Base-by-base conservation (phyloP, 208 protist genomes). In the Acanthamoeba castellanii region DNA sequence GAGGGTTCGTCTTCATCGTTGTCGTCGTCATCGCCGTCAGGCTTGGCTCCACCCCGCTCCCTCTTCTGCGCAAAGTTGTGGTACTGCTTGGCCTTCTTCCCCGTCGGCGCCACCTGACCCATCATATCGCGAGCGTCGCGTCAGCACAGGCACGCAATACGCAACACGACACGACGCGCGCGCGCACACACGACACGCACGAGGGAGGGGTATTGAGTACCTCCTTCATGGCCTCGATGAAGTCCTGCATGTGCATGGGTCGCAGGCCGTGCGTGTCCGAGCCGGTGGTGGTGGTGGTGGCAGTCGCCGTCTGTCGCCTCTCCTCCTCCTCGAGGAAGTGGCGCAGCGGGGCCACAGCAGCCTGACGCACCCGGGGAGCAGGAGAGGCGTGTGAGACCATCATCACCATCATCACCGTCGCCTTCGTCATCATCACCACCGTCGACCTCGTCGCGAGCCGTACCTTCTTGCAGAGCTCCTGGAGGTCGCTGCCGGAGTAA, bases 381-480 rank as follows among this genome's bases (percentile, higher is more conserved):
- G 50, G 50, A 55, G 50, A 18, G 50, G 8, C 59, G 20, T 1
- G 59, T 66, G 59, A 66, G 59, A 13, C 55, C 55, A 25, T 68
- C 61, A n/a, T n/a, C n/a, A n/a, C n/a, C n/a, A n/a, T n/a, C n/a
- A n/a, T n/a, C n/a, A n/a, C n/a, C n/a, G n/a, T n/a, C n/a, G n/a
- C n/a, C n/a, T n/a, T n/a, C n/a, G n/a, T n/a, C n/a, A n/a, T n/a
- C n/a, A n/a, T n/a, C n/a, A n/a, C n/a, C n/a, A n/a, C n/a, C n/a
- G n/a, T n/a, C n/a, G n/a, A n/a, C n/a, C n/a, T n/a, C n/a, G n/a
- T n/a, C n/a, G n/a, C n/a, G n/a, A 20, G 30, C 18, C n/a, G 30
- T n/a, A 78, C 81, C 52, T 88, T 92, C 59, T 92, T 92, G 37
- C 87, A 92, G 37, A 92, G 64, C 47, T 92, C 87, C n/a, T 92